Evolutionary conservation across 768 basidiomycete species (phyloP).

Genomic region (Clathrus columnatus): DNA sequence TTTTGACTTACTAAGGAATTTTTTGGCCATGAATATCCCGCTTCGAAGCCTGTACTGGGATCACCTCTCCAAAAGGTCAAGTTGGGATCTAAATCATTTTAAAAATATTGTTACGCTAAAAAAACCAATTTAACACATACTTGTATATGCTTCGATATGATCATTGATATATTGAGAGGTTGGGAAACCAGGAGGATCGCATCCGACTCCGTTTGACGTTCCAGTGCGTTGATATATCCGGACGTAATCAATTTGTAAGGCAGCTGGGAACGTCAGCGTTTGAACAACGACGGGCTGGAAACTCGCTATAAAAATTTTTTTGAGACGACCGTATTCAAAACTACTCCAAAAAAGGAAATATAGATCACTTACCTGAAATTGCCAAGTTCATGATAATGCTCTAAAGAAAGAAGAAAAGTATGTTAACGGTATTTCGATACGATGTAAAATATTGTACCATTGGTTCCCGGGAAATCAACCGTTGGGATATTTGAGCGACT

Average conservation of each 20-base stretch:
- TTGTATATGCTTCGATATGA: constrained; percentile 49
- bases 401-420: constrained; percentile 15
- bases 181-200: constrained; percentile 55
- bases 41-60: constrained; percentile 11
- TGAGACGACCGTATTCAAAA: constrained; percentile 1
- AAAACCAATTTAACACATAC: constrained; percentile 30
- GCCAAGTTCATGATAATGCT: constrained; percentile 54
- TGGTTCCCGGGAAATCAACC: constrained; percentile 47
- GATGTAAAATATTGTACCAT: constrained; percentile 26
- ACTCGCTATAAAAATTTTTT: constrained; percentile 30
- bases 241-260: constrained; percentile 70
- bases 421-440: background rate
- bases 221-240: constrained; percentile 68
- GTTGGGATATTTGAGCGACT: constrained; percentile 28
- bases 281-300: constrained; percentile 55
- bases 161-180: constrained; percentile 54
- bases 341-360: background rate
- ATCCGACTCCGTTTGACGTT: constrained; percentile 51
- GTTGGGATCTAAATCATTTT: constrained; percentile 15
- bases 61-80: constrained; percentile 20
- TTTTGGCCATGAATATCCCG: constrained; percentile 27
- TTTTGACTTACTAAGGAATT: constrained; percentile 13
- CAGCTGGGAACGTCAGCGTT: constrained; percentile 60
- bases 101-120: background rate
- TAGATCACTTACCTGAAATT: constrained; percentile 38